phyloP scores from a whole-genome alignment of 2,329 filamentous ascomycete genomes.

The Bipolaris cookei region DNA sequence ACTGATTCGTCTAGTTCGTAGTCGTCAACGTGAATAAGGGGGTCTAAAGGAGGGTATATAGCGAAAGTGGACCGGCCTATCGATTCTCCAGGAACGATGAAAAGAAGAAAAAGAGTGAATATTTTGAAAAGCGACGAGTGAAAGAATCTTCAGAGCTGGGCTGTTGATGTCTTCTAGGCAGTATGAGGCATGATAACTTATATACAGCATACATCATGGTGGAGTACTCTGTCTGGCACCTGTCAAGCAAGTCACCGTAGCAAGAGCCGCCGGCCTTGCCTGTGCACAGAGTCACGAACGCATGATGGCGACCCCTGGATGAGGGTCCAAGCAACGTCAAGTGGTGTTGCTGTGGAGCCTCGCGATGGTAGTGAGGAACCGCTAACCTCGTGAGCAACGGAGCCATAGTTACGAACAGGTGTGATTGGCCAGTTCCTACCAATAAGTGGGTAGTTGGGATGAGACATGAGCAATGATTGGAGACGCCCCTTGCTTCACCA shows the following conservation, averaged over 20 bases:
- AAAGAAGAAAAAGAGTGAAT: constrained; percentile 36
- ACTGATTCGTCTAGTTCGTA: constrained; percentile 12
- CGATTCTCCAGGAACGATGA: constrained; percentile 49
- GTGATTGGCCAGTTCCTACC: constrained; percentile 31
- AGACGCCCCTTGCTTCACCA: constrained; percentile 40
- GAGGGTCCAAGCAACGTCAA: constrained; percentile 14
- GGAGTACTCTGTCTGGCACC: constrained; percentile 22
- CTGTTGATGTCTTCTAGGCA: constrained; percentile 22
- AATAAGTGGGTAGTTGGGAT: constrained; percentile 18
- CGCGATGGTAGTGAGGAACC: constrained; percentile 10
- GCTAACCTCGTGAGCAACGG: constrained; percentile 13
- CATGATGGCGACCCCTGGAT: constrained; percentile 37
- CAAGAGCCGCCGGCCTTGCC: constrained; percentile 15
- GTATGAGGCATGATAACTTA: constrained; percentile 34
- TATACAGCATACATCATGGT: constrained; percentile 32
- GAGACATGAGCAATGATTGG: constrained; percentile 37
- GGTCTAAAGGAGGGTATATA: constrained; percentile 18
- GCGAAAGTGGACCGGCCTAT: constrained; percentile 44
- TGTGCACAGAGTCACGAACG: constrained; percentile 22
- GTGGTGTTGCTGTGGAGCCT: constrained; percentile 20
- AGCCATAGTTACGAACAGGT: background rate
- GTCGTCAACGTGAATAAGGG: constrained; percentile 4
- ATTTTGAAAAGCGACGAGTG: constrained; percentile 29
- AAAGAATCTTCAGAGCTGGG: constrained; percentile 35
- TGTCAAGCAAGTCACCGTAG: constrained; percentile 20